Percentiles rank a stretch among this genome's conserved stretches.
Conservation (phyloP, 2,329 filamentous ascomycete species). For the Passalora sequoiae region DNA sequence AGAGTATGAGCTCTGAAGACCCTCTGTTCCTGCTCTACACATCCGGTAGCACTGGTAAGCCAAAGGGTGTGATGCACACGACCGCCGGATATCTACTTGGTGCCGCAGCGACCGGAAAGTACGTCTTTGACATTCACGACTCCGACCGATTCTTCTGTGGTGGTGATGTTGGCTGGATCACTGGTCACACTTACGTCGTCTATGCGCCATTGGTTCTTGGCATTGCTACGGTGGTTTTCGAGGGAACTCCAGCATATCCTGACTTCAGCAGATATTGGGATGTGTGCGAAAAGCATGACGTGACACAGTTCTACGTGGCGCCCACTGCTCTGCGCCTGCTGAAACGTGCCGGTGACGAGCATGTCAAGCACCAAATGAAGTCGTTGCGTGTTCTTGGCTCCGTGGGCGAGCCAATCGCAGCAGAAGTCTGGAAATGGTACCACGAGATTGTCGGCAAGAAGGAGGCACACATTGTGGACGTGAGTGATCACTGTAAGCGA, state of each 20-base stretch:
- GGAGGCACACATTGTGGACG: slow-evolving; percentile 88
- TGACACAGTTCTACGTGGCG: slow-evolving; percentile 97
- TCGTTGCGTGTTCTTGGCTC: slow-evolving; percentile 85
- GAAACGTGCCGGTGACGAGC: slow-evolving; percentile 91
- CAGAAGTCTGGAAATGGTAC: slow-evolving; percentile 99
- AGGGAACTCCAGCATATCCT: slow-evolving; percentile 95
- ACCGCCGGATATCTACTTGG: slow-evolving; percentile 93
- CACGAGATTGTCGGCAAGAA: slow-evolving; percentile 91
- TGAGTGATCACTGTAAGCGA: no score
- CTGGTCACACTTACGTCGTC: slow-evolving; percentile 95
- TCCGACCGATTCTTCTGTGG: slow-evolving; percentile 94
- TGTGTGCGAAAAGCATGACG: slow-evolving; percentile 87
- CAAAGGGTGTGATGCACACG: slow-evolving; percentile 98
- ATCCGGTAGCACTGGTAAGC: slow-evolving; percentile 95
- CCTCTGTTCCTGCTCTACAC: slow-evolving; percentile 97
- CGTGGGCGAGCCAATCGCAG: slow-evolving; percentile 94
- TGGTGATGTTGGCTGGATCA: slow-evolving; percentile 98
- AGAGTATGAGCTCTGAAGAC: slow-evolving; percentile 87
- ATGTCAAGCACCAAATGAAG: slow-evolving; percentile 85
- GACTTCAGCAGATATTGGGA: slow-evolving; percentile 99
- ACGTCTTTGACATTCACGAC: slow-evolving; percentile 96
- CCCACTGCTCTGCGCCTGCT: slow-evolving; percentile 87
- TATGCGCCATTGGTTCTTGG: slow-evolving; percentile 91
- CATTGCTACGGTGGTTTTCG: slow-evolving; percentile 92
- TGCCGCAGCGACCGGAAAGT: slow-evolving; percentile 89